Evolutionary conservation across 2,329 filamentous ascomycete genomes (phyloP), one percentile per base, ranked within the genome.

Genomic region (Torrubiella hemipterigena): DNA sequence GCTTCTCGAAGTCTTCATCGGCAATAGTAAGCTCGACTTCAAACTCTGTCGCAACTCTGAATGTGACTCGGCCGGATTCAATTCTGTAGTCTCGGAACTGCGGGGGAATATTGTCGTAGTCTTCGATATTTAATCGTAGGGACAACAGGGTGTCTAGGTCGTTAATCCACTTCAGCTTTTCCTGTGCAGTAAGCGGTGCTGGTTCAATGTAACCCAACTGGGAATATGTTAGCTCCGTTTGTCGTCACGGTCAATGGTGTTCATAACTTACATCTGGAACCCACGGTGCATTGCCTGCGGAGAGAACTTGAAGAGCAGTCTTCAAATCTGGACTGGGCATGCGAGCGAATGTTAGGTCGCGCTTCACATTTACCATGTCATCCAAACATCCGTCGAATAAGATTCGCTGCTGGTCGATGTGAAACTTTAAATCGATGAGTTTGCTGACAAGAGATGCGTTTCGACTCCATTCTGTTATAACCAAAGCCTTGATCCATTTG

Each of bases 11-110:
- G 41, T 91, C 80, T 48, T 96, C 87, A 43, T 87, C 81, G 13
- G 82, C 84, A 39, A 96, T 81, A 1, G 86, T 87, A 31, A 98
- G 69, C 50, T 96, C 91, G 14, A 96, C 73, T 52, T 96, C 89
- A 45, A 95, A 95, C 52, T 96, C 89, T 32, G 73, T 73, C 3
- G 73, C 61, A 2, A 96, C 81, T 28, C 64, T 71, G 52, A 98
- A 98, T 0, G 86, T 96, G 6, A 82, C 89, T 29, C 89, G 76
- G n/a, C 93, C 91, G 31, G 84, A 81, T 31, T 71, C 69, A 37
- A 98, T 81, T 5, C 66, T 69, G 57, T 86, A 96, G 37, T 81
- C 68, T 44, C 69, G 70, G 50, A 96, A 83, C 32, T 81, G 69
- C n/a, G 63, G 56, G 1, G 91, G 91, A 30, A 77, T 71, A 36